Conservation (phyloP, 2,329 filamentous ascomycete genomes). For the Epichloe hybrida region DNA sequence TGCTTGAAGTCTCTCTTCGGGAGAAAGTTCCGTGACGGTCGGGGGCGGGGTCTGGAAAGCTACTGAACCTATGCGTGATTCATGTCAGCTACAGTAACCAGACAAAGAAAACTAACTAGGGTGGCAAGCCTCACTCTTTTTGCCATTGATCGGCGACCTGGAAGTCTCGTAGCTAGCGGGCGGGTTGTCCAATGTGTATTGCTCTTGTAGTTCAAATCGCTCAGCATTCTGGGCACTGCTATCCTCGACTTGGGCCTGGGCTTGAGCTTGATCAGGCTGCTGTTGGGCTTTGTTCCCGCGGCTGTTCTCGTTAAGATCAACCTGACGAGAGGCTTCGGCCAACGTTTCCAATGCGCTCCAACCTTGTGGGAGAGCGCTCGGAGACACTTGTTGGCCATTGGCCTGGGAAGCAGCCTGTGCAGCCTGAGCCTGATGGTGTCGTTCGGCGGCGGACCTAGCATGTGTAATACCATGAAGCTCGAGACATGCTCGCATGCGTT, state of each 20-base stretch:
- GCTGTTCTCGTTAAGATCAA: conserved; percentile 52
- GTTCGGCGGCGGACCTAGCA: conserved; percentile 21
- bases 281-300: conserved; percentile 29
- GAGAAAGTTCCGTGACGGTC: conserved; percentile 22
- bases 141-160: conserved; percentile 12
- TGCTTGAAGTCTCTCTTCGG: conserved; percentile 38
- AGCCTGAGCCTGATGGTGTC: conserved; percentile 10
- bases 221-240: conserved; percentile 16
- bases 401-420: conserved; percentile 8
- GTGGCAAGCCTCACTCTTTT: conserved; percentile 15
- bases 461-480: conserved; percentile 58
- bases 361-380: conserved; percentile 35
- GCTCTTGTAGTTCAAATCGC: conserved; percentile 42
- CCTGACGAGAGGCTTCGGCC: conserved; percentile 74
- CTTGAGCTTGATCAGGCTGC: conserved; percentile 16
- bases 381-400: conserved; percentile 15
- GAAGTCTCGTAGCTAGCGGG: conserved; percentile 32
- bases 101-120: background rate
- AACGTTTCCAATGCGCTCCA: conserved; percentile 78
- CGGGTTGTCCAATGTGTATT: conserved; percentile 44
- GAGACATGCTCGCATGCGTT: conserved; percentile 62
- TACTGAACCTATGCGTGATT: conserved; percentile 4
- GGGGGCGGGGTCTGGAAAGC: conserved; percentile 14
- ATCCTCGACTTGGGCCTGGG: conserved; percentile 12
- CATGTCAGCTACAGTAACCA: background rate